Evolutionary conservation across 1,284 basidiomycete species (phyloP).

Genomic region (Filobasidium uniguttulatum): DNA sequence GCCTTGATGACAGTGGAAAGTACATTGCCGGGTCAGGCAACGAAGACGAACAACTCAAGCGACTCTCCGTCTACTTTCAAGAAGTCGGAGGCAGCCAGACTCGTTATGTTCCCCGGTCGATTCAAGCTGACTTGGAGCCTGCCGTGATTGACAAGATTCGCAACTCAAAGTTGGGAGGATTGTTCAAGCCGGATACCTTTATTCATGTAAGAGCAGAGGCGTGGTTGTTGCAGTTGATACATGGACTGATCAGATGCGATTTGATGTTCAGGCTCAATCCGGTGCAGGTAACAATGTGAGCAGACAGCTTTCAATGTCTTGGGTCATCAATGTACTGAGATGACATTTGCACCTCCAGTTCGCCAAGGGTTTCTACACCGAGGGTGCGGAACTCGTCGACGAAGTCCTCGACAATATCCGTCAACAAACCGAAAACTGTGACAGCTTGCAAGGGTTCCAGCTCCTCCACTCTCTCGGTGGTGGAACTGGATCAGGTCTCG

Average conservation of each 20-base stretch:
- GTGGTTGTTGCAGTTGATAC: neutral
- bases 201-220: constrained; percentile 28
- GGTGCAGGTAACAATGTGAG: constrained; percentile 53
- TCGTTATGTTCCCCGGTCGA: constrained; percentile 94
- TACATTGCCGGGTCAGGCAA: constrained; percentile 62
- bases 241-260: constrained; percentile 28
- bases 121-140: constrained; percentile 87
- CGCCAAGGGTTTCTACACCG: constrained; percentile 45
- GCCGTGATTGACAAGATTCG: constrained; percentile 94
- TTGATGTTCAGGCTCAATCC: constrained; percentile 38
- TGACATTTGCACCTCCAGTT: constrained; percentile 40
- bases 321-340: neutral
- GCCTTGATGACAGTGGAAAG: constrained; percentile 52
- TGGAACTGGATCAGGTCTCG: constrained; percentile 51
- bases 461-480: constrained; percentile 50
- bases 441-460: constrained; percentile 49
- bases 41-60: constrained; percentile 91
- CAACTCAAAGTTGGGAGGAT: constrained; percentile 44
- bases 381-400: constrained; percentile 45
- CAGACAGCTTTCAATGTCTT: constrained; percentile 44
- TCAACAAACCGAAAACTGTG: constrained; percentile 46
- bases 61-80: constrained; percentile 93
- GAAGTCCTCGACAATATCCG: constrained; percentile 47
- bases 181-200: constrained; percentile 48
- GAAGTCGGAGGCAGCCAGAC: constrained; percentile 56